Evolutionary conservation across 108 stramenopile species (phyloP).

Genomic region (Fragilaria radians): DNA sequence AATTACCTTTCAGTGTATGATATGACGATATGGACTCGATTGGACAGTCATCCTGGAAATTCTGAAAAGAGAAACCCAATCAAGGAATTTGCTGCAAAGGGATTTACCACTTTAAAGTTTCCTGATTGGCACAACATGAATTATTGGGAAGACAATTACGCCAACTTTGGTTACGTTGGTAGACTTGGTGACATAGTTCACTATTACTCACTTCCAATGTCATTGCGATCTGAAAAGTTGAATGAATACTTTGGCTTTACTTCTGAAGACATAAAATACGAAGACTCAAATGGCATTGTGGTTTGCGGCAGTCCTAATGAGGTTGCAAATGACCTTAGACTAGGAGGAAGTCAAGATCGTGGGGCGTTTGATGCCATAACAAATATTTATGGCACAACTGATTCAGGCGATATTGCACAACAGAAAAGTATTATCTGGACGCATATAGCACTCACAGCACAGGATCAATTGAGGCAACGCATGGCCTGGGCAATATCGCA

Average conservation of each 20-base stretch:
- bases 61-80: too few species aligned
- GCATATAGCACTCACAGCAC: slow-evolving; percentile 16
- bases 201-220: too few species aligned
- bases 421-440: slow-evolving; percentile 21
- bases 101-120: not conserved
- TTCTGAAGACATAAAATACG: too few species aligned
- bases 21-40: slow-evolving; percentile 32
- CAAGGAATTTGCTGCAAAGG: slow-evolving; percentile 11
- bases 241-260: too few species aligned
- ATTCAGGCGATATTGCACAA: not conserved
- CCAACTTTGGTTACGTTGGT: slow-evolving; percentile 4
- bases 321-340: too few species aligned
- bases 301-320: too few species aligned
- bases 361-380: too few species aligned
- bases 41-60: slow-evolving; percentile 18
- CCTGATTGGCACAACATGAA: not conserved
- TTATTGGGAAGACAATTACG: slow-evolving; percentile 12
- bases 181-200: too few species aligned
- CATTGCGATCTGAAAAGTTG: too few species aligned
- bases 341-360: too few species aligned
- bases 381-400: not conserved
- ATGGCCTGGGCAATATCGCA: slow-evolving; percentile 41
- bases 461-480: slow-evolving; percentile 44
- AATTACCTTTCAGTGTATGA: slow-evolving; percentile 71
- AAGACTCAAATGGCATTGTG: too few species aligned